Evolutionary conservation across 2,329 filamentous ascomycete genomes (phyloP).

Genomic region (Thermothelomyces thermophilus): DNA sequence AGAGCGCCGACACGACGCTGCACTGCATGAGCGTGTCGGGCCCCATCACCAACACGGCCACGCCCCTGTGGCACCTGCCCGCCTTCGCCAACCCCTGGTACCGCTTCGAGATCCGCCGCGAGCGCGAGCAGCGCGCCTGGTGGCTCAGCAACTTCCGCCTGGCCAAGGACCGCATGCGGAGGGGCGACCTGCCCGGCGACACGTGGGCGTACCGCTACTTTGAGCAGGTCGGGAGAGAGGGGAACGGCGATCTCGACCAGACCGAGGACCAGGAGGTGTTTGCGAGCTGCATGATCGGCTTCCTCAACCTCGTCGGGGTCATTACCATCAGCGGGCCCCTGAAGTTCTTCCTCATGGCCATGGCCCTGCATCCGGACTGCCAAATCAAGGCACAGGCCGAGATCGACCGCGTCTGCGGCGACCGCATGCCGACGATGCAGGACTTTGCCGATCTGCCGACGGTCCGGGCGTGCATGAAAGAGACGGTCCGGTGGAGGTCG

Average conservation of each 20-base stretch:
- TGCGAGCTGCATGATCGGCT: slow-evolving; percentile 46
- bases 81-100: slow-evolving; percentile 43
- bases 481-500: slow-evolving; percentile 52
- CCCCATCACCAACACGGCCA: slow-evolving; percentile 43
- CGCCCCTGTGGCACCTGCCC: slow-evolving; percentile 42
- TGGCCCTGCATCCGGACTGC: slow-evolving; percentile 48
- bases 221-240: slow-evolving; percentile 35
- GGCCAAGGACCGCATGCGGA: slow-evolving; percentile 36
- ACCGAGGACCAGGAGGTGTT: slow-evolving; percentile 38
- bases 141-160: slow-evolving; percentile 38
- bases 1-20: slow-evolving; percentile 41
- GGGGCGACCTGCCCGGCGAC: slow-evolving; percentile 37
- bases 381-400: slow-evolving; percentile 49
- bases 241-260: slow-evolving; percentile 37
- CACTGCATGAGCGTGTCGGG: slow-evolving; percentile 48
- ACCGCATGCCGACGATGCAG: slow-evolving; percentile 44
- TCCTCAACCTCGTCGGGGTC: slow-evolving; percentile 45
- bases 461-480: slow-evolving; percentile 50
- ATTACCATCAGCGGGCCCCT: slow-evolving; percentile 44
- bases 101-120: slow-evolving; percentile 38
- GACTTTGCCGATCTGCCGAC: slow-evolving; percentile 47
- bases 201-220: slow-evolving; percentile 46
- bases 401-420: slow-evolving; percentile 49
- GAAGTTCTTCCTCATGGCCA: slow-evolving; percentile 47
- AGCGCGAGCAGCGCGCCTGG: slow-evolving; percentile 39